Conservation (phyloP, 2,329 filamentous ascomycete species). For the Daldinia sp. region DNA sequence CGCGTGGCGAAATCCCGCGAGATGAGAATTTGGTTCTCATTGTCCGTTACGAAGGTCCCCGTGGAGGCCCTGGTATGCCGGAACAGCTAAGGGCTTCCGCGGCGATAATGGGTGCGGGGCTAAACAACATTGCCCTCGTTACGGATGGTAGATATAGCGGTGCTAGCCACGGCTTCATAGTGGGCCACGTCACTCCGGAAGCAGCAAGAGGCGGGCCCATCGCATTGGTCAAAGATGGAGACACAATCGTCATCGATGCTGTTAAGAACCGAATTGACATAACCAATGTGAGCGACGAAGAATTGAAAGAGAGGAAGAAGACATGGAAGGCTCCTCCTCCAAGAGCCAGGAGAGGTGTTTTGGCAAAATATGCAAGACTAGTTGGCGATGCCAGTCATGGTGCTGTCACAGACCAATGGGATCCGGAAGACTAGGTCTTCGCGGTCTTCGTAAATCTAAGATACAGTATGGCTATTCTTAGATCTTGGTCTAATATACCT, state of each 20-base stretch:
- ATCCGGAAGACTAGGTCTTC: conserved; percentile 20
- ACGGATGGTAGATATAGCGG: conserved; percentile 92
- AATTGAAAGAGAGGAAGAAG: conserved; percentile 69
- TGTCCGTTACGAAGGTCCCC: conserved; percentile 92
- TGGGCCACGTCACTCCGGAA: conserved; percentile 92
- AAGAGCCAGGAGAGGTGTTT: conserved; percentile 78
- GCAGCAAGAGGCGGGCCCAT: conserved; percentile 90
- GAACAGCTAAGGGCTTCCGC: conserved; percentile 90
- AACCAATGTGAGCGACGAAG: conserved; percentile 70
- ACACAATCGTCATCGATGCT: conserved; percentile 86
- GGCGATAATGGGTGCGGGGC: conserved; percentile 89
- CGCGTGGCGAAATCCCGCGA: conserved; percentile 69
- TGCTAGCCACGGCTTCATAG: conserved; percentile 69
- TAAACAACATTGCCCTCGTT: conserved; percentile 88
- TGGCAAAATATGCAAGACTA: conserved; percentile 89
- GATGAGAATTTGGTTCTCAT: conserved; percentile 87
- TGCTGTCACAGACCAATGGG: conserved; percentile 81
- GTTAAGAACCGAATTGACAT: conserved; percentile 77
- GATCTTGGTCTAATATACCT: background rate
- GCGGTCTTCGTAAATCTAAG: background rate
- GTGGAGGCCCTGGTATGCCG: conserved; percentile 94
- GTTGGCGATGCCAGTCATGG: conserved; percentile 93
- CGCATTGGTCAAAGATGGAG: conserved; percentile 80
- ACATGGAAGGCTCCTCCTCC: conserved; percentile 76
- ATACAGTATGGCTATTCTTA: background rate